phyloP scores from a whole-genome alignment of 2,329 filamentous ascomycete species.

The Berkeleyomyces rouxiae region DNA sequence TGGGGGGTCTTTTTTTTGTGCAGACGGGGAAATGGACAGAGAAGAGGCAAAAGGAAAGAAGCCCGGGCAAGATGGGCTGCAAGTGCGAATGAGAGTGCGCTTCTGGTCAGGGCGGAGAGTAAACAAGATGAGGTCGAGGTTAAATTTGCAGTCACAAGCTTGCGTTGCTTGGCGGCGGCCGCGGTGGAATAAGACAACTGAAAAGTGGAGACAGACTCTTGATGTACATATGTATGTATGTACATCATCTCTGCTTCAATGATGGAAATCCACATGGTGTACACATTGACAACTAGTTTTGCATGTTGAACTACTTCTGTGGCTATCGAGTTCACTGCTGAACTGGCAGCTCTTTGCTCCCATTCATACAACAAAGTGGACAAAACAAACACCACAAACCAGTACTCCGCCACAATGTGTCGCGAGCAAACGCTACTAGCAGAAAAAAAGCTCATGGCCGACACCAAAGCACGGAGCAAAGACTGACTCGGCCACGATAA shows the following conservation, averaged over 20 bases:
- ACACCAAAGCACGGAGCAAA: neutral
- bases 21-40: neutral
- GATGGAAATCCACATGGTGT: too few relatives aligned
- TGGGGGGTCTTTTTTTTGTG: neutral
- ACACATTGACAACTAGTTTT: too few relatives aligned
- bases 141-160: constrained; percentile 2
- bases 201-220: neutral
- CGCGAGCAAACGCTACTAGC: neutral
- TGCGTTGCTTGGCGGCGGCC: neutral
- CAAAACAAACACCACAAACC: neutral
- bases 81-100: neutral
- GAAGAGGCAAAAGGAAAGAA: neutral
- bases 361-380: too few relatives aligned
- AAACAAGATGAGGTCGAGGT: neutral
- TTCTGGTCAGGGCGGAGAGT: neutral
- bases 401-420: neutral
- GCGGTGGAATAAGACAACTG: neutral
- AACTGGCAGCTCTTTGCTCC: too few relatives aligned
- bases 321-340: too few relatives aligned
- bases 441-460: neutral
- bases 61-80: too few relatives aligned
- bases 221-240: neutral
- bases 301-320: too few relatives aligned
- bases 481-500: neutral
- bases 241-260: too few relatives aligned